Evolutionary conservation across 2,329 filamentous ascomycete genomes (phyloP).

Genomic region (Penicillium hordei): DNA sequence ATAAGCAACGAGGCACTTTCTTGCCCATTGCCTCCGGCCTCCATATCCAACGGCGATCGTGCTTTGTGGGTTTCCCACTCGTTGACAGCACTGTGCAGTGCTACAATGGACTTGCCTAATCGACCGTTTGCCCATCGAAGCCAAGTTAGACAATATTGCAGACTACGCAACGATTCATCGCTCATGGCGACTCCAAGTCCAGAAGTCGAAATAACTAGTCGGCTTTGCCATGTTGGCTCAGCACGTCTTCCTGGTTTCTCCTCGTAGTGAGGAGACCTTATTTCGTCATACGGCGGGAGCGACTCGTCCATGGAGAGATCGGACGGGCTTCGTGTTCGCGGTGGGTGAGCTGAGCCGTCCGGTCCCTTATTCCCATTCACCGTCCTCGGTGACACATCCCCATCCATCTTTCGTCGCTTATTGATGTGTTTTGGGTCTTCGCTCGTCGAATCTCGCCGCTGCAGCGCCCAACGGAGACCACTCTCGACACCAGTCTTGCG

Average conservation of each 20-base stretch:
- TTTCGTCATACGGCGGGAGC: conserved; percentile 80
- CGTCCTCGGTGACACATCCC: conserved; percentile 32
- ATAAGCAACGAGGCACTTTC: conserved; percentile 27
- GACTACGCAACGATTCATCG: conserved; percentile 76
- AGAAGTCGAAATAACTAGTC: conserved; percentile 85
- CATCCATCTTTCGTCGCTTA: conserved; percentile 48
- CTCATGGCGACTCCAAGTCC: conserved; percentile 89
- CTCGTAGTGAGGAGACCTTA: conserved; percentile 72
- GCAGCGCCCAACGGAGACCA: conserved; percentile 79
- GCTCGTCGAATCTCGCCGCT: conserved; percentile 40
- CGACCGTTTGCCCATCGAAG: conserved; percentile 79
- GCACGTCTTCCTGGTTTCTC: conserved; percentile 33
- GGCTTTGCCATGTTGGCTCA: conserved; percentile 68
- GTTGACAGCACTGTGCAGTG: conserved; percentile 72
- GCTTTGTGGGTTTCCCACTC: conserved; percentile 66
- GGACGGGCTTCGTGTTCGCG: conserved; percentile 56
- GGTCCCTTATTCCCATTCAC: conserved; percentile 52
- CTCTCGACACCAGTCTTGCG: conserved; percentile 85
- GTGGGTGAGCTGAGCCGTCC: conserved; percentile 17
- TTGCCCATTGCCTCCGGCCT: conserved; percentile 21
- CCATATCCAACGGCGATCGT: conserved; percentile 28
- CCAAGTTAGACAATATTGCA: conserved; percentile 82
- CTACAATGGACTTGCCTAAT: conserved; percentile 71
- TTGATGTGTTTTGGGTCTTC: conserved; percentile 34
- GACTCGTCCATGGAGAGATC: conserved; percentile 69